Evolutionary conservation across 192 early-diverging fungal species (phyloP).

Genomic region (Coemansia sp.): DNA sequence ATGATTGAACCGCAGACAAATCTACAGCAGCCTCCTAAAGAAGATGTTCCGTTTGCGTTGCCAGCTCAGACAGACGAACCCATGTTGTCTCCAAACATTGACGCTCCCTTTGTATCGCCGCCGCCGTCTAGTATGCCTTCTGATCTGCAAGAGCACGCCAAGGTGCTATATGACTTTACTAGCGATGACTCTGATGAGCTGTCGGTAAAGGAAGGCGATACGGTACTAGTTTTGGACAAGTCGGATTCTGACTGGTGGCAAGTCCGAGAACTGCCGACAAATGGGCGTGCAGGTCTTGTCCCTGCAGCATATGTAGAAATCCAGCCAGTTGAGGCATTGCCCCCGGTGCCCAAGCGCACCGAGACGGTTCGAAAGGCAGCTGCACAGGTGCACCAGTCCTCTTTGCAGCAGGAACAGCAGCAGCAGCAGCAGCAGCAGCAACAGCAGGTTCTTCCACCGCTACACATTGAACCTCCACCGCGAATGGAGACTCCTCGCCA

Average conservation of each 20-base stretch:
- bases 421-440: background rate
- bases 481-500: background rate
- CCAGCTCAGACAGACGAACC: background rate
- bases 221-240: conserved; percentile 80
- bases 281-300: conserved; percentile 69
- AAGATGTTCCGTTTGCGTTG: conserved; percentile 2
- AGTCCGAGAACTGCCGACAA: conserved; percentile 61
- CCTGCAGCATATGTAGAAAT: conserved; percentile 78
- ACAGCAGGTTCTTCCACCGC: too few species aligned
- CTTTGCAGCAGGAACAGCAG: background rate
- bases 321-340: conserved; percentile 1
- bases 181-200: conserved; percentile 84
- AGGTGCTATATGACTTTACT: conserved; percentile 78
- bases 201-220: conserved; percentile 77
- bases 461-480: too few species aligned
- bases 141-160: conserved; percentile 21
- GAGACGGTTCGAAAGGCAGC: conserved; percentile 32
- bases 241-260: conserved; percentile 88
- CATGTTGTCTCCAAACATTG: too few species aligned
- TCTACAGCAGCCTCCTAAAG: conserved; percentile 27
- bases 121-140: background rate
- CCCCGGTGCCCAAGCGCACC: conserved; percentile 29
- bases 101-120: too few species aligned
- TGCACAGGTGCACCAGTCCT: conserved; percentile 4
- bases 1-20: conserved; percentile 6